A percentile compares a stretch with the other conserved stretches of the same genome.
Evolutionary conservation across 495 filamentous ascomycete genomes (phyloP).

Genomic region (Neurospora sp.): DNA sequence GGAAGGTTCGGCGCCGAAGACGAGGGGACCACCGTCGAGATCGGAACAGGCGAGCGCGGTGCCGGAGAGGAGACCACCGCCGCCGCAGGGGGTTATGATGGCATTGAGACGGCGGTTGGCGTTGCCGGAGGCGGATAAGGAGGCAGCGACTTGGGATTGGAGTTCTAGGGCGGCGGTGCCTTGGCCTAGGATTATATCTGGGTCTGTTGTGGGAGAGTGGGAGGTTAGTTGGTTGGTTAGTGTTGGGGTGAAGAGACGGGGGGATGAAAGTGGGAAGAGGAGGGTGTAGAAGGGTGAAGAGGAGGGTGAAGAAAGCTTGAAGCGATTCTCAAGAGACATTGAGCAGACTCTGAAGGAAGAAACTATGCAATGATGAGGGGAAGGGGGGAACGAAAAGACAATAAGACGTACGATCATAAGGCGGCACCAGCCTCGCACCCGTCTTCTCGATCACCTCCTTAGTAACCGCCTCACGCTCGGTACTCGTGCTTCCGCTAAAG

Average conservation of each 20-base stretch:
- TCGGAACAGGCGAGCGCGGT: conserved; percentile 57
- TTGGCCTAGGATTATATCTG: conserved; percentile 83
- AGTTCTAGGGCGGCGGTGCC: conserved; percentile 84
- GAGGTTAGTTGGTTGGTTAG: not conserved
- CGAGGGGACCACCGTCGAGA: conserved; percentile 42
- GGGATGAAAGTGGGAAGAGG: not conserved
- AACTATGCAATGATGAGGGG: not conserved
- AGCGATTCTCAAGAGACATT: not conserved
- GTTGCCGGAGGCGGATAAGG: not conserved
- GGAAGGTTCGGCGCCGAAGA: conserved; percentile 88
- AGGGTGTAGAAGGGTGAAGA: not conserved
- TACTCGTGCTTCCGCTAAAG: conserved; percentile 70
- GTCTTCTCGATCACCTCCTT: conserved; percentile 54
- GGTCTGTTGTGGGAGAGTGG: conserved; percentile 28
- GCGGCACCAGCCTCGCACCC: conserved; percentile 69
- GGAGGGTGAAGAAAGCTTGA: not conserved
- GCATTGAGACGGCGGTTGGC: conserved; percentile 47
- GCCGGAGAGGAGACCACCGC: conserved; percentile 80
- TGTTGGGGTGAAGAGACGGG: not conserved
- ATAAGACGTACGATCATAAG: conserved; percentile 53
- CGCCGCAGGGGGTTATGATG: conserved; percentile 78
- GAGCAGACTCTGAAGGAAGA: not conserved
- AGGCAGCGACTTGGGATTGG: conserved; percentile 19
- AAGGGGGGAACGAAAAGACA: not conserved
- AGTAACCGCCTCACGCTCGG: conserved; percentile 73